These are phyloP conservation scores for Tuctoria greenei DNA, from an alignment of 176 grass and related monocot genomes.

Conservation along the genomic window DNA sequence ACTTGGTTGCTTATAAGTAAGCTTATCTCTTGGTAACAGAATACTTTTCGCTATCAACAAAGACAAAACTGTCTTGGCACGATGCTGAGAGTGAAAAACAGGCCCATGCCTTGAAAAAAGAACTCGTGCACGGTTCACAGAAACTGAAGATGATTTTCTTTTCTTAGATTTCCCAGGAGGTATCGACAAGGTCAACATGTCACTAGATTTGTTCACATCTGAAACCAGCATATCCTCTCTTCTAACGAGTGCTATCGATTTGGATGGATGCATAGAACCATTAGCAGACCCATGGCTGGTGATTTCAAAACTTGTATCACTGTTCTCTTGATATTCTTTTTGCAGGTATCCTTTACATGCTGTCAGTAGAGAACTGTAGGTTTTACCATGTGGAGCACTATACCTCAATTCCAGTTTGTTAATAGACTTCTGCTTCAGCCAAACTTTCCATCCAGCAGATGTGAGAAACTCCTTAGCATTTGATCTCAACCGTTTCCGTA, in stretches of 20 bases:
- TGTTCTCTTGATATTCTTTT: constrained; percentile 20
- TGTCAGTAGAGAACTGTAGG: constrained; percentile 53
- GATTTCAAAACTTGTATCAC: constrained; percentile 23
- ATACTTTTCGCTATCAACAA: constrained; percentile 64
- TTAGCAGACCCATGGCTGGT: background rate
- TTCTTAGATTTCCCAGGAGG: constrained; percentile 44
- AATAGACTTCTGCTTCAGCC: constrained; percentile 20
- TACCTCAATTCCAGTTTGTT: constrained; percentile 39
- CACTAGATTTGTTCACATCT: constrained; percentile 19
- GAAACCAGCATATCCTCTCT: background rate
- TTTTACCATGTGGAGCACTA: constrained; percentile 45
- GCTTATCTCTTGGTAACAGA: constrained; percentile 50
- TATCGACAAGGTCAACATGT: constrained; percentile 12
- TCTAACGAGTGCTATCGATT: background rate
- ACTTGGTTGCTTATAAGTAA: constrained; percentile 47
- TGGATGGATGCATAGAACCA: constrained; percentile 15
- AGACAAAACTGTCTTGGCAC: constrained; percentile 54
- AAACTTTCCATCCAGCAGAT: constrained; percentile 52
- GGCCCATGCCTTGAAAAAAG: constrained; percentile 34
- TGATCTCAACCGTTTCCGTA: constrained; percentile 36
- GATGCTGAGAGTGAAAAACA: constrained; percentile 12
- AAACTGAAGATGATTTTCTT: constrained; percentile 41
- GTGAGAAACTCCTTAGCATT: constrained; percentile 61
- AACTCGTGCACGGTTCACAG: constrained; percentile 12
- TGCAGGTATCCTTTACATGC: constrained; percentile 59